These are phyloP conservation scores for Blastobotrys peoriensis DNA, from an alignment of 805 yeast species.

Conservation along the genomic window DNA sequence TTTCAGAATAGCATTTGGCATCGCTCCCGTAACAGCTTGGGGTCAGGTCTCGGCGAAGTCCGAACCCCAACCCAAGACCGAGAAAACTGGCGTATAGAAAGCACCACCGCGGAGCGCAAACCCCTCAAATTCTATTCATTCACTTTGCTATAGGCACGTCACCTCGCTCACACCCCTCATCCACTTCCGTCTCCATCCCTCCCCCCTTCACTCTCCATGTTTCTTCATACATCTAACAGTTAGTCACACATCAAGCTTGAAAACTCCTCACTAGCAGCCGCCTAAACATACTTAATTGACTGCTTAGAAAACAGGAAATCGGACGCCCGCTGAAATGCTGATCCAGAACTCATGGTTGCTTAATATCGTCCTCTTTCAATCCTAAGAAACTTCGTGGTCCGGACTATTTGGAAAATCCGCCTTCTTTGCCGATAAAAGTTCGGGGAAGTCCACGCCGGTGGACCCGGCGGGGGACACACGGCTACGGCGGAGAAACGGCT, in stretches of 20 bases:
- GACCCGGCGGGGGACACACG: no score
- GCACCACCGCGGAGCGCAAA: no score
- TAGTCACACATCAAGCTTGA: no score
- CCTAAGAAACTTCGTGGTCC: background rate
- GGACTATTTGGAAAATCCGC: no score
- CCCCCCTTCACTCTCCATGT: background rate
- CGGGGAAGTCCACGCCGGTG: no score
- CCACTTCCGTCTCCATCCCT: background rate
- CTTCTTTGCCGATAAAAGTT: no score
- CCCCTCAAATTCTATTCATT: no score
- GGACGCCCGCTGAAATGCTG: slow-evolving; percentile 26
- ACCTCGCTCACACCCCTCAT: no score
- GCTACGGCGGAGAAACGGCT: no score
- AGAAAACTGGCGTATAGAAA: no score
- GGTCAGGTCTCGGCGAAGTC: background rate
- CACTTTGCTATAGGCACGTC: no score
- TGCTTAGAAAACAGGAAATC: slow-evolving; percentile 36
- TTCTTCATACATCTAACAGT: slow-evolving; percentile 3
- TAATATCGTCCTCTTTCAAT: background rate
- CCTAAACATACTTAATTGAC: slow-evolving; percentile 29
- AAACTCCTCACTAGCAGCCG: background rate
- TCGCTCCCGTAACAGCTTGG: no score
- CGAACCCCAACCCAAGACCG: background rate
- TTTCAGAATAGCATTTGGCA: background rate
- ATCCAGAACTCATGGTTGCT: slow-evolving; percentile 18